Percentiles rank a stretch among this genome's conserved stretches.
Conservation (phyloP, 225 moss, liverwort and hornwort genomes). For the Pseudoscleropodium purum region DNA sequence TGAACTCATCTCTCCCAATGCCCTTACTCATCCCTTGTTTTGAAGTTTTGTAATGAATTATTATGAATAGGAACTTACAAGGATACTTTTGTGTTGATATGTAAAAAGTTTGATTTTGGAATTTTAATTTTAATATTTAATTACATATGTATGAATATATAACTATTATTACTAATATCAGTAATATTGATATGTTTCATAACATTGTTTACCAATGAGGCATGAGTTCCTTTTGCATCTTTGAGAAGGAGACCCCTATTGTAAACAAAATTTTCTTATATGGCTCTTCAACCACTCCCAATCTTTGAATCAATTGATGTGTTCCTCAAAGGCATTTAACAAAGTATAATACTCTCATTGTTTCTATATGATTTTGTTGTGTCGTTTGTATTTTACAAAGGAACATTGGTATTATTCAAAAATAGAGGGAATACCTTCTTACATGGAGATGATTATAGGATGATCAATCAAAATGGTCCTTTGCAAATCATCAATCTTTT, state of each 20-base stretch:
- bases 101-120: background rate
- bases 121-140: background rate
- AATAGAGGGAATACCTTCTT: too few relatives aligned
- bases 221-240: background rate
- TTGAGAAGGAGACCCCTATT: background rate
- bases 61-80: background rate
- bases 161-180: too few relatives aligned
- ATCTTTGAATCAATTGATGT: too few relatives aligned
- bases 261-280: background rate
- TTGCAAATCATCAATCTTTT: background rate
- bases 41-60: background rate
- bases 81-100: background rate
- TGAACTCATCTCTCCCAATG: background rate
- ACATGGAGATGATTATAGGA: too few relatives aligned
- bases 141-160: too few relatives aligned
- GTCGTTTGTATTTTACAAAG: too few relatives aligned
- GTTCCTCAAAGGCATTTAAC: too few relatives aligned
- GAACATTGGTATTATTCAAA: too few relatives aligned
- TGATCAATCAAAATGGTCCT: background rate
- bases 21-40: background rate
- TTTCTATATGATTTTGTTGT: too few relatives aligned
- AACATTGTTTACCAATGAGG: background rate
- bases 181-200: background rate
- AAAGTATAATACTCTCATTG: too few relatives aligned
- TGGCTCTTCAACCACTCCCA: too few relatives aligned